Evolutionary conservation across 805 yeast species (phyloP).

Genomic region (Ogataea paraovalis): DNA sequence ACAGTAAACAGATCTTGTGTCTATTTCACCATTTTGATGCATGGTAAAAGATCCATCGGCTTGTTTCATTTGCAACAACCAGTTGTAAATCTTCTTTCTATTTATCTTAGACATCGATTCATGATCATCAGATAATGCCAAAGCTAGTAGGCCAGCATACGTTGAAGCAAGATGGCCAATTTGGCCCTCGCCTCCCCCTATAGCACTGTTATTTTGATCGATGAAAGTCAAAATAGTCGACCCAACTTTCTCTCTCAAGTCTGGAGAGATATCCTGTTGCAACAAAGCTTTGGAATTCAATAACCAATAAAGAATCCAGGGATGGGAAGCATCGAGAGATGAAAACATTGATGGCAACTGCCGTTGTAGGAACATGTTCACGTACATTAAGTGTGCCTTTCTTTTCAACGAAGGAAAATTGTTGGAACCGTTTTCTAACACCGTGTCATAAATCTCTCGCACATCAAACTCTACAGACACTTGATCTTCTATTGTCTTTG

Average conservation of each 20-base stretch:
- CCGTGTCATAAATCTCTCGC: conserved; percentile 29
- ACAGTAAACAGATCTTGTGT: conserved; percentile 83
- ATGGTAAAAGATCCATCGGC: conserved; percentile 73
- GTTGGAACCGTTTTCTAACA: conserved; percentile 28
- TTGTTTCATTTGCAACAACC: conserved; percentile 65
- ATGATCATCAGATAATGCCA: conserved; percentile 47
- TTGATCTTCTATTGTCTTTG: conserved; percentile 38
- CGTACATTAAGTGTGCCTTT: conserved; percentile 40
- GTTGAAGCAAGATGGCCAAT: conserved; percentile 80
- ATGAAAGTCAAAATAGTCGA: conserved; percentile 29
- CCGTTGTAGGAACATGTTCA: conserved; percentile 36
- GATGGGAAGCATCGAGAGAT: conserved; percentile 80
- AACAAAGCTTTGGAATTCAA: conserved; percentile 49
- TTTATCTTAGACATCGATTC: conserved; percentile 42
- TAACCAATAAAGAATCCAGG: conserved; percentile 90
- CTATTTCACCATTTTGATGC: conserved; percentile 78
- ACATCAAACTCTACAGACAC: conserved; percentile 34
- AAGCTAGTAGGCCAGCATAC: conserved; percentile 68
- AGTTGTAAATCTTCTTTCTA: conserved; percentile 45
- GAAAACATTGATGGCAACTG: conserved; percentile 49
- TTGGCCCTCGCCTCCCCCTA: conserved; percentile 85
- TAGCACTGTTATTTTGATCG: conserved; percentile 50
- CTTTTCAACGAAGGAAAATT: conserved; percentile 27
- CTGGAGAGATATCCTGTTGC: conserved; percentile 28
- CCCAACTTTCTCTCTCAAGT: conserved; percentile 22